Conservation (phyloP, 73 alveolate species). For the Tetrahymena malaccensis region DNA sequence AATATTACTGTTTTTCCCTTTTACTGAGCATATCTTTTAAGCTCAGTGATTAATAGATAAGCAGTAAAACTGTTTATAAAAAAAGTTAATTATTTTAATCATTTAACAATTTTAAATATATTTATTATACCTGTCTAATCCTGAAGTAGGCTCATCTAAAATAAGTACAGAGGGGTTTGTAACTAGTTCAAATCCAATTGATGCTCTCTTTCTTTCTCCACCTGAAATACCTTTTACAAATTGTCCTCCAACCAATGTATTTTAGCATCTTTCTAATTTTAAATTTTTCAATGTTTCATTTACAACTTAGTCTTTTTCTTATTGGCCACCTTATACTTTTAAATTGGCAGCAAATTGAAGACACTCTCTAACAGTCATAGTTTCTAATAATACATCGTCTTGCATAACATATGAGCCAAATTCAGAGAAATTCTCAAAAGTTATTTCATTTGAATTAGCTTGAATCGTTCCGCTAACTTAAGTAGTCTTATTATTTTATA, state of each 20-base stretch:
- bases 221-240: not conserved
- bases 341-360: slow-evolving; percentile 44
- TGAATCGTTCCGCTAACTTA: slow-evolving; percentile 49
- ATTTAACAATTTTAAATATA: no score
- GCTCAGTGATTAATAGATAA: not conserved
- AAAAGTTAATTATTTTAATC: no score
- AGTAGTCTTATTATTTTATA: slow-evolving; percentile 19
- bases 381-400: slow-evolving; percentile 37
- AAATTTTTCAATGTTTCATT: slow-evolving; percentile 4
- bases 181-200: slow-evolving; percentile 32
- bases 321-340: not conserved
- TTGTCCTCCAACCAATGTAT: slow-evolving; percentile 17
- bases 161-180: slow-evolving; percentile 5
- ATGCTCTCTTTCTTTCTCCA: slow-evolving; percentile 38
- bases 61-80: not conserved
- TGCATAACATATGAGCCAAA: slow-evolving; percentile 36
- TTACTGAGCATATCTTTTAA: not conserved
- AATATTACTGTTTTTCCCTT: slow-evolving; percentile 43
- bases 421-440: not conserved
- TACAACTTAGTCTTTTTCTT: not conserved
- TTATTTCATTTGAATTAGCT: slow-evolving; percentile 30
- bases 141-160: slow-evolving; percentile 24
- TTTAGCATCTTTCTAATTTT: slow-evolving; percentile 18
- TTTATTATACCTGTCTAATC: not conserved
- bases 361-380: slow-evolving; percentile 47